Evolutionary conservation across 805 yeast genomes (phyloP).

Genomic region (Metschnikowia similis): DNA sequence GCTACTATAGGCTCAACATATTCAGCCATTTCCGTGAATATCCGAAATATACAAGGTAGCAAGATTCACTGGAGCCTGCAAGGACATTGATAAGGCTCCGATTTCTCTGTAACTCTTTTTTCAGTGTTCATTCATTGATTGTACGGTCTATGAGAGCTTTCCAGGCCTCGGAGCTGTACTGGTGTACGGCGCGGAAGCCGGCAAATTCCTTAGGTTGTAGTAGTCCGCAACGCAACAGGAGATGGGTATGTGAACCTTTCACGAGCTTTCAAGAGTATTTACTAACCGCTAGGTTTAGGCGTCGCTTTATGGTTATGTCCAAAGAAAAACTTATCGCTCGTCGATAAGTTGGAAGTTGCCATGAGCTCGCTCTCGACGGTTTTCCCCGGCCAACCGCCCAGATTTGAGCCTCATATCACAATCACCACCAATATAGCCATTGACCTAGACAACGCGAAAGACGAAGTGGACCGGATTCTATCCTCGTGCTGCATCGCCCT

Average conservation of each 20-base stretch:
- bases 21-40: not conserved
- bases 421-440: slow-evolving; percentile 58
- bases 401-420: slow-evolving; percentile 74
- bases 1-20: not conserved
- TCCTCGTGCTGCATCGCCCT: slow-evolving; percentile 57
- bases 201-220: not conserved
- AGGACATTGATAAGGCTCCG: too few species aligned
- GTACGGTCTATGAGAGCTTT: not conserved
- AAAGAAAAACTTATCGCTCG: slow-evolving; percentile 45
- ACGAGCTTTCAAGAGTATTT: not conserved
- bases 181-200: slow-evolving; percentile 2
- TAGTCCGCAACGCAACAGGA: not conserved
- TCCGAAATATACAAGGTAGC: too few species aligned
- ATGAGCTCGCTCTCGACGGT: slow-evolving; percentile 64
- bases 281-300: slow-evolving; percentile 22
- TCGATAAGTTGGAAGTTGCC: slow-evolving; percentile 54
- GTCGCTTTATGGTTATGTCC: slow-evolving; percentile 80
- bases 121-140: too few species aligned
- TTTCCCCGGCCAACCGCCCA: slow-evolving; percentile 64
- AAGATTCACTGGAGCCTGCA: too few species aligned
- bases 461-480: slow-evolving; percentile 57
- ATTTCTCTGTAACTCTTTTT: too few species aligned
- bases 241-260: slow-evolving; percentile 11
- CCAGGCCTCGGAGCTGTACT: not conserved
- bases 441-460: slow-evolving; percentile 34